phyloP scores from a whole-genome alignment of 2,329 filamentous ascomycete genomes.

The Talaromyces sp. region DNA sequence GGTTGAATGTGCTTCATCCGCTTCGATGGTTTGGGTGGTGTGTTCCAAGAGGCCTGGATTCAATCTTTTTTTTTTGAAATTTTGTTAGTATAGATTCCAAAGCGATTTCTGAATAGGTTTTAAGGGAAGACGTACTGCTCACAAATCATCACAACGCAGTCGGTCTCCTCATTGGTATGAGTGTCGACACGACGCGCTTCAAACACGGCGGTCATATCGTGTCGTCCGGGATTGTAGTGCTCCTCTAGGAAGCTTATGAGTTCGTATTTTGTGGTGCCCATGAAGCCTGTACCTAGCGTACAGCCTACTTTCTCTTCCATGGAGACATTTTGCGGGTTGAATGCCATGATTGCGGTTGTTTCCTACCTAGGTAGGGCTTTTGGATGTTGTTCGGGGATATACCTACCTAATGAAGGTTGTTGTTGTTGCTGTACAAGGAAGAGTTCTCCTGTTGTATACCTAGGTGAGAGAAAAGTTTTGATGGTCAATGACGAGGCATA shows the following conservation, averaged over 20 bases:
- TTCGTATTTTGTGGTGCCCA: slow-evolving; percentile 2
- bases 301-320: background rate
- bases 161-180: background rate
- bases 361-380: background rate
- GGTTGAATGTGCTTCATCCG: background rate
- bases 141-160: slow-evolving; percentile 4
- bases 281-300: background rate
- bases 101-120: no score
- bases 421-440: background rate
- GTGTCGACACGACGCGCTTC: background rate
- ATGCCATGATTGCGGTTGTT: background rate
- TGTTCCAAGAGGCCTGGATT: background rate
- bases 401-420: background rate
- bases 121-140: background rate
- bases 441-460: background rate
- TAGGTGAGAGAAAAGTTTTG: background rate
- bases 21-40: background rate
- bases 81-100: no score
- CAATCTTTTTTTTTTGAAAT: no score
- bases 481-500: background rate
- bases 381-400: background rate
- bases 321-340: background rate
- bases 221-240: background rate
- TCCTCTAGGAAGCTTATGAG: background rate
- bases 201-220: slow-evolving; percentile 3